phyloP scores from a whole-genome alignment of 2,329 filamentous ascomycete genomes.

The Xylariales sp. region DNA sequence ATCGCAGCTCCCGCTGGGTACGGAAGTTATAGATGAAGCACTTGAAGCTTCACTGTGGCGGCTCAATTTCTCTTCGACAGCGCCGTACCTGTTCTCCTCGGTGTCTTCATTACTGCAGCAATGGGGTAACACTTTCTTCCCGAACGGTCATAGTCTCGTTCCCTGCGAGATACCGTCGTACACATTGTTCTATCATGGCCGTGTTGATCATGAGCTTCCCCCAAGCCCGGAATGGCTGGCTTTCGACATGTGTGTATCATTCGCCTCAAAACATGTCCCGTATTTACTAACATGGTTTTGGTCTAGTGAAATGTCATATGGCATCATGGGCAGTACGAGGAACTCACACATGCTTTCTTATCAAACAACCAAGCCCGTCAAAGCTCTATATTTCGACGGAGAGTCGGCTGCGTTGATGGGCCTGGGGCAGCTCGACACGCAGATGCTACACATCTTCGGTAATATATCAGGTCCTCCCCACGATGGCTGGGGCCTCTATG shows the following conservation, averaged over 20 bases:
- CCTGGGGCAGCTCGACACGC: slow-evolving; percentile 39
- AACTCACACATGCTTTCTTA: slow-evolving; percentile 44
- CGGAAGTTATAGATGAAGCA: background rate
- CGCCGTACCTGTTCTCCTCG: slow-evolving; percentile 45
- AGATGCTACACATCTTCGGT: slow-evolving; percentile 46
- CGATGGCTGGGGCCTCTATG: slow-evolving; percentile 30
- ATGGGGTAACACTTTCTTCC: slow-evolving; percentile 47
- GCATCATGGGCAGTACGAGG: slow-evolving; percentile 41
- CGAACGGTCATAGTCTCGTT: slow-evolving; percentile 43
- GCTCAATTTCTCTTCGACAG: slow-evolving; percentile 42
- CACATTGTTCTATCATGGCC: slow-evolving; percentile 45
- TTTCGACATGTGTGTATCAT: slow-evolving; percentile 41
- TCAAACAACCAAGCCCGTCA: slow-evolving; percentile 37
- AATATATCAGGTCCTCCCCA: slow-evolving; percentile 33
- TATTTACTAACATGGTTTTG: slow-evolving; percentile 9
- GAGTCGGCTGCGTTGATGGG: slow-evolving; percentile 44
- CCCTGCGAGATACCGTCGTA: slow-evolving; percentile 40
- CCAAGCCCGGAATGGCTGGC: slow-evolving; percentile 48
- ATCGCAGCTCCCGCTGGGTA: slow-evolving; percentile 5
- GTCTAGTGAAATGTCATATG: slow-evolving; percentile 46
- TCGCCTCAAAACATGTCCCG: too few relatives aligned
- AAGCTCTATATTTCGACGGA: slow-evolving; percentile 46
- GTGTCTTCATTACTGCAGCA: slow-evolving; percentile 41
- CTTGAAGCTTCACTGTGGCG: slow-evolving; percentile 16
- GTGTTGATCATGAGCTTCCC: slow-evolving; percentile 33